Conservation (phyloP, 306 rosid species). For the Dalbergia cochinchinensis region DNA sequence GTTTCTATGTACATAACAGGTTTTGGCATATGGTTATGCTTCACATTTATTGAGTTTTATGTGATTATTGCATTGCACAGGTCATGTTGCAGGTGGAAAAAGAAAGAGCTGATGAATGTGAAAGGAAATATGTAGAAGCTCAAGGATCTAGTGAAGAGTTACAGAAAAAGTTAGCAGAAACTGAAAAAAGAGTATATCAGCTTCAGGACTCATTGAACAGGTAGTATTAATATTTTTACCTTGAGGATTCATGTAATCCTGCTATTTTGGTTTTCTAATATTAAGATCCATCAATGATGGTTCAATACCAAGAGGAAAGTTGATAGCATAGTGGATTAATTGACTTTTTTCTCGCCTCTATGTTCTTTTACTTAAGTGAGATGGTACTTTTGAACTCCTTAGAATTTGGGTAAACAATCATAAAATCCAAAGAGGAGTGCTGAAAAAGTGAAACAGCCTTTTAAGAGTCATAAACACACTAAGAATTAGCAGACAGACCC, state of each 20-base stretch:
- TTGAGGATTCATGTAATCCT: conserved; percentile 43
- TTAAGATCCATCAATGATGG: conserved; percentile 8
- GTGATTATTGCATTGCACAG: conserved; percentile 55
- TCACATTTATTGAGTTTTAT: conserved; percentile 34
- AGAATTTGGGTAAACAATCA: conserved; percentile 22
- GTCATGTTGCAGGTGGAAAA: conserved; percentile 70
- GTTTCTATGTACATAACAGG: conserved; percentile 24
- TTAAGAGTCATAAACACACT: conserved; percentile 26
- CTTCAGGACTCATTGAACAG: conserved; percentile 92
- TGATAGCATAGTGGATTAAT: conserved; percentile 27
- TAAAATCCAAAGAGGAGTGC: conserved; percentile 34
- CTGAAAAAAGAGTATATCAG: conserved; percentile 75
- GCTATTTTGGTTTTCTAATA: conserved; percentile 40
- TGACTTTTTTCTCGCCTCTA: neutral
- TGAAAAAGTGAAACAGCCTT: conserved; percentile 10
- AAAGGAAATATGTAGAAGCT: conserved; percentile 72
- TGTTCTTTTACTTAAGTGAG: conserved; percentile 21
- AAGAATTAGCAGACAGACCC: conserved; percentile 22
- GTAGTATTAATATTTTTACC: conserved; percentile 64
- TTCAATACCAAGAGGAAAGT: conserved; percentile 32
- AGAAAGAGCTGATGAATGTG: conserved; percentile 72
- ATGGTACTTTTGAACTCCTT: conserved; percentile 7
- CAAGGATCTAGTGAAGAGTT: conserved; percentile 69
- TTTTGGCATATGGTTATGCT: conserved; percentile 34
- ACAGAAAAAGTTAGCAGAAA: conserved; percentile 69